Percentiles rank a stretch among this genome's conserved stretches.
phyloP scores from a whole-genome alignment of 495 filamentous ascomycete species.

The Glutinoglossum americanum region DNA sequence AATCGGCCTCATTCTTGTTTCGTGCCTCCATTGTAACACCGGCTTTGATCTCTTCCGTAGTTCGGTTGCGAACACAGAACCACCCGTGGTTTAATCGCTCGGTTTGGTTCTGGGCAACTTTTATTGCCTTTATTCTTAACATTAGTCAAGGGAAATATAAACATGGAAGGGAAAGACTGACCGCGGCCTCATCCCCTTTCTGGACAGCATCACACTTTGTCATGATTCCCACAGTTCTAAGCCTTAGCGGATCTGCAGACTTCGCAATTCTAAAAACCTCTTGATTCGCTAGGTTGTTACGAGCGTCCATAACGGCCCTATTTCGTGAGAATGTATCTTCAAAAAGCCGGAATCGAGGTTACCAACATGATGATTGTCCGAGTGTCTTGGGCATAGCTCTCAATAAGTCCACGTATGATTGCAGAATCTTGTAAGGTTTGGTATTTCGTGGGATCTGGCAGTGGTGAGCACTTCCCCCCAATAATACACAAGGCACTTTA shows the following conservation, averaged over 20 bases:
- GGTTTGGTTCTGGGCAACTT: not conserved
- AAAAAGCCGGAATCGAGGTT: not conserved
- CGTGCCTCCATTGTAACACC: conserved; percentile 11
- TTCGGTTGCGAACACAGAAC: conserved; percentile 32
- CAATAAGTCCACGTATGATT: conserved; percentile 31
- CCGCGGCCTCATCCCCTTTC: conserved; percentile 19
- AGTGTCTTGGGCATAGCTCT: conserved; percentile 27
- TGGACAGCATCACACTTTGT: conserved; percentile 31
- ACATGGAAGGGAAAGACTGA: conserved; percentile 4
- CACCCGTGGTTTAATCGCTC: conserved; percentile 27
- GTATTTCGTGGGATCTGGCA: conserved; percentile 14
- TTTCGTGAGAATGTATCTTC: not conserved
- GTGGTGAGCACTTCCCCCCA: conserved; percentile 10
- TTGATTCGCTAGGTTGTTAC: conserved; percentile 39
- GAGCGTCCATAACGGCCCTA: conserved; percentile 33
- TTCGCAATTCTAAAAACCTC: conserved; percentile 34
- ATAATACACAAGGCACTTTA: not conserved
- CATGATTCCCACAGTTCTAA: conserved; percentile 31
- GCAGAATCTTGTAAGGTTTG: conserved; percentile 26
- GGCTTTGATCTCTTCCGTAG: conserved; percentile 18
- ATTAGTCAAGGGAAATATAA: not conserved
- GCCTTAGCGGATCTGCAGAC: conserved; percentile 24
- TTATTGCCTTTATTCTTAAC: not conserved
- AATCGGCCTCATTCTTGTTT: conserved; percentile 14
- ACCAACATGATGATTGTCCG: conserved; percentile 17